phyloP scores from a whole-genome alignment of 2,329 filamentous ascomycete species.

The Sordariomycetes sp. region DNA sequence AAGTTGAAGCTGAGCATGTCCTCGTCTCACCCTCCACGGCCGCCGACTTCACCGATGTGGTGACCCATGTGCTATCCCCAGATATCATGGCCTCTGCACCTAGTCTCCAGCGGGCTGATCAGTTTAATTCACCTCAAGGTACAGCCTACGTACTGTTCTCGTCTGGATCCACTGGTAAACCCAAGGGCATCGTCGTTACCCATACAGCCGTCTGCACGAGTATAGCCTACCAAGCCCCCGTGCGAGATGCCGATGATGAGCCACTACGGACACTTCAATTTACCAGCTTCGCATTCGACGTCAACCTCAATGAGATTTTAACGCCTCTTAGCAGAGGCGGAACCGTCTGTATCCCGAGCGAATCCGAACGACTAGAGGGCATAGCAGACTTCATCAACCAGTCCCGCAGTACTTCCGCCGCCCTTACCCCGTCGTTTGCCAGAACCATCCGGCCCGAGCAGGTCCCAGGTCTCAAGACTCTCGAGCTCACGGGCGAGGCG shows the following conservation, averaged over 20 bases:
- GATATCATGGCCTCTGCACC: background rate
- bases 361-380: conserved; percentile 6
- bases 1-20: background rate
- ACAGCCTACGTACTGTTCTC: too few relatives aligned
- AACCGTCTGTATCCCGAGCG: conserved; percentile 7
- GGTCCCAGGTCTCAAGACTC: conserved; percentile 4
- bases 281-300: conserved; percentile 8
- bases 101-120: too few relatives aligned
- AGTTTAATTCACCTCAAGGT: too few relatives aligned
- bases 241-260: too few relatives aligned
- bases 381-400: conserved; percentile 7
- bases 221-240: too few relatives aligned
- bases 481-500: conserved; percentile 29
- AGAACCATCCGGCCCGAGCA: background rate
- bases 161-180: too few relatives aligned
- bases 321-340: conserved; percentile 4
- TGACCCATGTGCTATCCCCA: background rate
- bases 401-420: conserved; percentile 5
- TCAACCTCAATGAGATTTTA: conserved; percentile 6
- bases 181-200: too few relatives aligned
- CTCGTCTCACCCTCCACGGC: background rate
- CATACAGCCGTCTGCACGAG: too few relatives aligned
- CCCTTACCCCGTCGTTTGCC: conserved; percentile 4
- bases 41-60: background rate
- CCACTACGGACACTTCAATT: conserved; percentile 6